These are phyloP conservation scores for Stramenopiles sp. DNA, from an alignment of 352 stramenopile species.

Conservation along the genomic window DNA sequence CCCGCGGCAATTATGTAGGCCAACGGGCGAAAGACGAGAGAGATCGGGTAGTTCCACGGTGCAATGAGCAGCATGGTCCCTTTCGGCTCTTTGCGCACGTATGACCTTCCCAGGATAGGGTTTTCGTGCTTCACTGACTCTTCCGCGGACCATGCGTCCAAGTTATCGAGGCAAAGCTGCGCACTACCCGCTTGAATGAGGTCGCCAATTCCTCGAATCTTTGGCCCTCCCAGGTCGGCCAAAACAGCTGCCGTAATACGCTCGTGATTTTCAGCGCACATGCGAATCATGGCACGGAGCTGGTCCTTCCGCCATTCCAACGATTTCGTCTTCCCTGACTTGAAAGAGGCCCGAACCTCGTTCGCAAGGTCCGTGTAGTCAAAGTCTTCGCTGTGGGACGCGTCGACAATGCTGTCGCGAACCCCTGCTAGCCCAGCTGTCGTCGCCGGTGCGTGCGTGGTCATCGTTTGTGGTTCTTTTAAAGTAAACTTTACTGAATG, in stretches of 20 bases:
- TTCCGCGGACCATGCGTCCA: neutral
- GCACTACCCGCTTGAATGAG: neutral
- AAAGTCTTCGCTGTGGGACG: neutral
- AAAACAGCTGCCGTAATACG: neutral
- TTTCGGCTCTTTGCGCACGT: constrained; percentile 42
- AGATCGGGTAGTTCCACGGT: constrained; percentile 75
- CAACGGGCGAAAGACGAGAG: constrained; percentile 46
- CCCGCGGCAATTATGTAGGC: constrained; percentile 54
- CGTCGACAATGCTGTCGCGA: no score
- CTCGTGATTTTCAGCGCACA: neutral
- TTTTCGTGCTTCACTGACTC: constrained; percentile 29
- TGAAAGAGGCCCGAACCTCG: neutral
- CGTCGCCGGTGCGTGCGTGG: no score
- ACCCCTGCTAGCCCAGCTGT: no score
- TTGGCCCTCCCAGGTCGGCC: neutral
- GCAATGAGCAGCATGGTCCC: constrained; percentile 63
- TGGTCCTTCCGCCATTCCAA: neutral
- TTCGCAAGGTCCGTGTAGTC: neutral
- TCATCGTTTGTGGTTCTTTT: no score
- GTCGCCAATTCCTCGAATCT: neutral
- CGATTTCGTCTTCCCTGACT: neutral
- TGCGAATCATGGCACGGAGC: neutral
- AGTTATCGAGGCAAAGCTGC: neutral
- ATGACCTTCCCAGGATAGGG: constrained; percentile 37
- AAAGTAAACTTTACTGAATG: no score